Evolutionary conservation across 1,284 basidiomycete genomes (phyloP).

Genomic region (Ganoderma resinaceum): DNA sequence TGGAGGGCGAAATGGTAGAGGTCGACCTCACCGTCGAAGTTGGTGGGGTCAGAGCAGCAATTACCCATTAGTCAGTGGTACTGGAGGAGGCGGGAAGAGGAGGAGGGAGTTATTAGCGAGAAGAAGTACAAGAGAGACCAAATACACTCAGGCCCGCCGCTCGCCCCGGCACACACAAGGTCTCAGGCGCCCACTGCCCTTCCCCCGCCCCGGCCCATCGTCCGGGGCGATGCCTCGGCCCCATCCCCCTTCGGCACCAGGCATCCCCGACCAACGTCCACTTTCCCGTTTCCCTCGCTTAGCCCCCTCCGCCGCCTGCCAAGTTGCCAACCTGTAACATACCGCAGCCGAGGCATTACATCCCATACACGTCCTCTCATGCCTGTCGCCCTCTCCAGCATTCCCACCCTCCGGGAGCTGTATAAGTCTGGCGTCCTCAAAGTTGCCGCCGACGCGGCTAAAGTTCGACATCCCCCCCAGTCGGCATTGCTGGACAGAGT

Average conservation of each 20-base stretch:
- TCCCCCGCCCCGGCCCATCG: conserved; percentile 9
- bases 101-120: conserved; percentile 27
- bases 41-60: conserved; percentile 66
- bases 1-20: conserved; percentile 97
- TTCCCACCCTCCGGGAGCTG: conserved; percentile 59
- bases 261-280: background rate
- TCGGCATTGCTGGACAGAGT: conserved; percentile 55
- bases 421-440: conserved; percentile 50
- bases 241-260: background rate
- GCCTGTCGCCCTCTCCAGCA: conserved; percentile 49
- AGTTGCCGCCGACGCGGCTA: conserved; percentile 31
- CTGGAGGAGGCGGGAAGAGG: conserved; percentile 19
- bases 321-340: background rate
- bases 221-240: conserved; percentile 22
- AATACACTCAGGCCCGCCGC: conserved; percentile 15
- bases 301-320: conserved; percentile 5
- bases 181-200: conserved; percentile 14
- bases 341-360: background rate
- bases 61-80: conserved; percentile 38
- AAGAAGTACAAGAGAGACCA: conserved; percentile 38
- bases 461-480: conserved; percentile 45
- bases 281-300: conserved; percentile 4
- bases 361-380: conserved; percentile 28
- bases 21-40: conserved; percentile 93
- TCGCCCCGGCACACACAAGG: conserved; percentile 7